Evolutionary conservation across 139 green algal species (phyloP).

Genomic region (Gonium pectorale): DNA sequence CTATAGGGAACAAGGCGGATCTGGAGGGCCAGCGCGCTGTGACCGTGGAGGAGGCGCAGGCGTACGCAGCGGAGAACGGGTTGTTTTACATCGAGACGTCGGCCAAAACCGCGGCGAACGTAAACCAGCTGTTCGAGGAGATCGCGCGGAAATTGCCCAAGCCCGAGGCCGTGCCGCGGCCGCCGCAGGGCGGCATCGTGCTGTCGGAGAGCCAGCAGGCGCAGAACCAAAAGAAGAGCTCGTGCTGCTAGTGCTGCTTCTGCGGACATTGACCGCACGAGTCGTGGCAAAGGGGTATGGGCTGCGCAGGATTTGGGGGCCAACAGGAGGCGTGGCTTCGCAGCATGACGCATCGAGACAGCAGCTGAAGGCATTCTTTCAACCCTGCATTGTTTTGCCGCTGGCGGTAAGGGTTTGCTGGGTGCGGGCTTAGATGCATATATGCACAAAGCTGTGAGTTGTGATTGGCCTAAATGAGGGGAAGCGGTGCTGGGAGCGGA

Average conservation of each 20-base stretch:
- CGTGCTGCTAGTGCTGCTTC: conserved; percentile 11
- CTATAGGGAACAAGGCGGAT: conserved; percentile 98
- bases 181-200: conserved; percentile 39
- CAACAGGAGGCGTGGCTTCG: too few relatives aligned
- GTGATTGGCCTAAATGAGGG: too few relatives aligned
- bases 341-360: too few relatives aligned
- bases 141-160: conserved; percentile 80
- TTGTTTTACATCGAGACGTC: conserved; percentile 92
- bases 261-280: too few relatives aligned
- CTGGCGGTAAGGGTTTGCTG: too few relatives aligned
- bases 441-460: too few relatives aligned
- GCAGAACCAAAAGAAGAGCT: neutral
- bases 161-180: conserved; percentile 42
- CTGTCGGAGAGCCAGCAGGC: conserved; percentile 30
- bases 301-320: too few relatives aligned
- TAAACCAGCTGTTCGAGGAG: conserved; percentile 88
- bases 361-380: too few relatives aligned
- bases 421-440: too few relatives aligned
- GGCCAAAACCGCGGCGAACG: conserved; percentile 91
- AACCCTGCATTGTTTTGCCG: too few relatives aligned
- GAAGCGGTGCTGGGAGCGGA: too few relatives aligned
- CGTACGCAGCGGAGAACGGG: conserved; percentile 89
- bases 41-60: conserved; percentile 75
- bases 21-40: conserved; percentile 78
- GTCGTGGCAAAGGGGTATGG: too few relatives aligned